phyloP scores from a whole-genome alignment of 1,284 basidiomycete species.

The Cryptococcus maquisensis region DNA sequence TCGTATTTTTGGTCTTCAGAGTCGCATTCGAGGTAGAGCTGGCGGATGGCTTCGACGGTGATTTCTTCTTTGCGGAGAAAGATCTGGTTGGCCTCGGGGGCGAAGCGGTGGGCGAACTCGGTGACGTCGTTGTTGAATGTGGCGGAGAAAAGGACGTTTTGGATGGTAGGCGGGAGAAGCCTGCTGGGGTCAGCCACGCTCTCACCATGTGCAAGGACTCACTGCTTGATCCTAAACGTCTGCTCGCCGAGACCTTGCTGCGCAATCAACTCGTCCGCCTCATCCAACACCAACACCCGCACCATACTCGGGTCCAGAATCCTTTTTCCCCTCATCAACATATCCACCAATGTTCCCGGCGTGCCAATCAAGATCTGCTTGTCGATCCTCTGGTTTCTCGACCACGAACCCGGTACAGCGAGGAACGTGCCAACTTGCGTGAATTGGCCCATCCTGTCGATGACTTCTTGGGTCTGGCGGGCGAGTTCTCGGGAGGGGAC shows the following conservation, averaged over 20 bases:
- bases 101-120: slow-evolving; percentile 83
- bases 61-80: slow-evolving; percentile 92
- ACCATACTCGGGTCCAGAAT: slow-evolving; percentile 66
- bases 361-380: slow-evolving; percentile 95
- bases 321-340: slow-evolving; percentile 54
- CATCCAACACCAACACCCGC: slow-evolving; percentile 94
- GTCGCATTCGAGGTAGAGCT: slow-evolving; percentile 95
- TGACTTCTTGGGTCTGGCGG: slow-evolving; percentile 94
- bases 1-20: slow-evolving; percentile 93
- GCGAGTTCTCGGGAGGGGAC: slow-evolving; percentile 95
- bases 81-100: slow-evolving; percentile 93
- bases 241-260: slow-evolving; percentile 96
- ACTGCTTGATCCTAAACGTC: slow-evolving; percentile 92
- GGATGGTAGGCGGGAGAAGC: slow-evolving; percentile 53
- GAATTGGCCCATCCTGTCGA: slow-evolving; percentile 91
- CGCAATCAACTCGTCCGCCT: slow-evolving; percentile 99
- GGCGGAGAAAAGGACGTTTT: slow-evolving; percentile 95
- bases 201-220: slow-evolving; percentile 33
- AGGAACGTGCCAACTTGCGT: slow-evolving; percentile 88
- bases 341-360: slow-evolving; percentile 89
- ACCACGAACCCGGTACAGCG: slow-evolving; percentile 78
- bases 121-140: slow-evolving; percentile 95
- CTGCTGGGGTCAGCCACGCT: slow-evolving; percentile 14
- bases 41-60: slow-evolving; percentile 89
- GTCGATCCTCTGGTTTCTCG: slow-evolving; percentile 56